phyloP scores from a whole-genome alignment of 2,329 filamentous ascomycete genomes.

The Fusarium zealandicum region DNA sequence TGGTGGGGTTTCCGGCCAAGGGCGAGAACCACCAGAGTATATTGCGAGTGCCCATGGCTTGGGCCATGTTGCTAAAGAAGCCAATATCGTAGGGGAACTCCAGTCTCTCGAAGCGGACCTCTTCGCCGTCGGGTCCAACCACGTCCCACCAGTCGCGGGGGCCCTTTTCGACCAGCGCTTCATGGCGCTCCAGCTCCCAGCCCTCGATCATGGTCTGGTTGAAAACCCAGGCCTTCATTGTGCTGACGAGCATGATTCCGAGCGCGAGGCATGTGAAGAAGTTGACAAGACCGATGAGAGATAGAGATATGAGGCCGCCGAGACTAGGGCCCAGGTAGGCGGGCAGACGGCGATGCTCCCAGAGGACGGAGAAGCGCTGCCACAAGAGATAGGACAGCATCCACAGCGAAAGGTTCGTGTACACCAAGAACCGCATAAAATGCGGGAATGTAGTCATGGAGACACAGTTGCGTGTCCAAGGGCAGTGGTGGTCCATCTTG shows the following conservation, averaged over 20 bases:
- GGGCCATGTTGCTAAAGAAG: slow-evolving; percentile 74
- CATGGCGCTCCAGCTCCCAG: slow-evolving; percentile 75
- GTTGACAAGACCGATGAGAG: slow-evolving; percentile 65
- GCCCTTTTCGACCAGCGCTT: slow-evolving; percentile 60
- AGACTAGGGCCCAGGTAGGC: slow-evolving; percentile 76
- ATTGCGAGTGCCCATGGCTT: slow-evolving; percentile 77
- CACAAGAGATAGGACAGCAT: slow-evolving; percentile 67
- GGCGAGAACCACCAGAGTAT: slow-evolving; percentile 74
- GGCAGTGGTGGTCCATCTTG: slow-evolving; percentile 88
- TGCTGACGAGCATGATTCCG: slow-evolving; percentile 69
- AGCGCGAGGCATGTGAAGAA: slow-evolving; percentile 68
- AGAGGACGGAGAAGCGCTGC: slow-evolving; percentile 65
- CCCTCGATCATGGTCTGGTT: slow-evolving; percentile 84
- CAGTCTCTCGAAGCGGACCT: slow-evolving; percentile 64
- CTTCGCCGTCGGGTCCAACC: slow-evolving; percentile 45
- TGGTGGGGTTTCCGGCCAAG: slow-evolving; percentile 60
- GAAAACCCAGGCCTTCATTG: slow-evolving; percentile 65
- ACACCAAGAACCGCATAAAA: slow-evolving; percentile 80
- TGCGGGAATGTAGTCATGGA: slow-evolving; percentile 83
- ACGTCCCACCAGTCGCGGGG: slow-evolving; percentile 55
- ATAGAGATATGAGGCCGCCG: slow-evolving; percentile 65
- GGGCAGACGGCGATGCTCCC: slow-evolving; percentile 70
- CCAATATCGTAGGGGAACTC: slow-evolving; percentile 87
- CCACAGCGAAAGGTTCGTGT: slow-evolving; percentile 71
- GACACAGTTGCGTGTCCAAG: slow-evolving; percentile 85